phyloP scores from a whole-genome alignment of 2,329 filamentous ascomycete genomes.

The Chaetomiaceae sp. region DNA sequence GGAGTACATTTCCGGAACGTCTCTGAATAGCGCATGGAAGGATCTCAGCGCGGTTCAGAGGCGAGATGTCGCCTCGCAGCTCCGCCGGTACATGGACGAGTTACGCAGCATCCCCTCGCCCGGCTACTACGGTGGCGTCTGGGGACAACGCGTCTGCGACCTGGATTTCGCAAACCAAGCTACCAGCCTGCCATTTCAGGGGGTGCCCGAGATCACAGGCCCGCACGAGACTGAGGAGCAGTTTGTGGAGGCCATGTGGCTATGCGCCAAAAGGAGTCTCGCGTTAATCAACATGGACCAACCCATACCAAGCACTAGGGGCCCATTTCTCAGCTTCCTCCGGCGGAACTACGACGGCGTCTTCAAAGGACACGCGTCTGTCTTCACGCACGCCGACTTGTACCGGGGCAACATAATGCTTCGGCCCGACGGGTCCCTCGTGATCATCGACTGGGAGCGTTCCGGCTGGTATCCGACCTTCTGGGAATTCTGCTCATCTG shows the following conservation, averaged over 20 bases:
- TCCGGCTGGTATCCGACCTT: conserved; percentile 9
- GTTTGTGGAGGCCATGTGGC: not conserved
- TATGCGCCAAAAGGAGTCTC: not conserved
- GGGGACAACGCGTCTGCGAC: not conserved
- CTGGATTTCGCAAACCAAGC: not conserved
- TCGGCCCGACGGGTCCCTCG: not conserved
- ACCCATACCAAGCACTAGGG: no score
- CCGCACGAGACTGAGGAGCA: conserved; percentile 7
- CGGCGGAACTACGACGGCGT: not conserved
- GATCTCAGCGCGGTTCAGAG: not conserved
- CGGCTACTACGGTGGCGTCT: conserved; percentile 4
- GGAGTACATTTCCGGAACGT: conserved; percentile 1
- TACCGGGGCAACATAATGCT: not conserved
- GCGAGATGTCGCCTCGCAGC: not conserved
- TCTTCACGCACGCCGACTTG: conserved; percentile 4
- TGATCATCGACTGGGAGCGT: not conserved
- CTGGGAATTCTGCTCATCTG: conserved; percentile 1
- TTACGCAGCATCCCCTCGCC: conserved; percentile 4
- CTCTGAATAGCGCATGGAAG: not conserved
- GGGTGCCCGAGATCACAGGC: not conserved
- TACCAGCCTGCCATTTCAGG: not conserved
- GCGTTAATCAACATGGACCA: no score
- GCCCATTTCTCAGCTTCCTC: not conserved
- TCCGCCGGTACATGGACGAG: not conserved
- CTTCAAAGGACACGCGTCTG: conserved; percentile 1